phyloP scores from a whole-genome alignment of 768 basidiomycete species.

The Tylopilus plumbeoviolaceoides region DNA sequence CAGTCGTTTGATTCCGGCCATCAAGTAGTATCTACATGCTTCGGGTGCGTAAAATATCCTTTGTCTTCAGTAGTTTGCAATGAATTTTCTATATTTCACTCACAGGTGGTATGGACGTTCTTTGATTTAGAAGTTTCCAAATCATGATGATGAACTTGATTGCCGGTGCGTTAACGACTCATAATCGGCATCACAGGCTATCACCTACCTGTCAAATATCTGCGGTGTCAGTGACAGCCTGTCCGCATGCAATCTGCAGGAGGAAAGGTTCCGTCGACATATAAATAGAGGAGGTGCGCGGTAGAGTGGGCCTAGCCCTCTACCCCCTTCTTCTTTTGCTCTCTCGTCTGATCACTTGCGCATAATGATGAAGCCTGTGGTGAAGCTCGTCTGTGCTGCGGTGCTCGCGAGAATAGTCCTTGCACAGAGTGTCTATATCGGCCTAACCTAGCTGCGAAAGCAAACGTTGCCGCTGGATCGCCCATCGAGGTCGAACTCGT shows the following conservation, averaged over 20 bases:
- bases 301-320: not conserved
- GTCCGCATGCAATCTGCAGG: no score
- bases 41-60: no score
- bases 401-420: slow-evolving; percentile 19
- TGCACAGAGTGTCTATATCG: slow-evolving; percentile 33
- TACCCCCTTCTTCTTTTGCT: not conserved
- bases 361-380: slow-evolving; percentile 6
- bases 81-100: no score
- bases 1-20: not conserved
- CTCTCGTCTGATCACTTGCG: not conserved
- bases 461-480: slow-evolving; percentile 32
- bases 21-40: no score
- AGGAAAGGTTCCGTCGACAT: not conserved
- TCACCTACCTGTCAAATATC: not conserved
- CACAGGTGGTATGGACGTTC: no score
- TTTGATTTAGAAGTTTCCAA: no score
- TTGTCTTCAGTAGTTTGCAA: no score
- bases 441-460: slow-evolving; percentile 32
- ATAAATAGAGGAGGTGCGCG: not conserved
- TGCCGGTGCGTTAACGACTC: no score
- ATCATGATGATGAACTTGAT: no score
- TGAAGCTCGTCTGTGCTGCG: not conserved
- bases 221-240: no score
- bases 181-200: no score
- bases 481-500: slow-evolving; percentile 39